phyloP scores from a whole-genome alignment of 768 basidiomycete species.

The Neoboletus brunneissimus region DNA sequence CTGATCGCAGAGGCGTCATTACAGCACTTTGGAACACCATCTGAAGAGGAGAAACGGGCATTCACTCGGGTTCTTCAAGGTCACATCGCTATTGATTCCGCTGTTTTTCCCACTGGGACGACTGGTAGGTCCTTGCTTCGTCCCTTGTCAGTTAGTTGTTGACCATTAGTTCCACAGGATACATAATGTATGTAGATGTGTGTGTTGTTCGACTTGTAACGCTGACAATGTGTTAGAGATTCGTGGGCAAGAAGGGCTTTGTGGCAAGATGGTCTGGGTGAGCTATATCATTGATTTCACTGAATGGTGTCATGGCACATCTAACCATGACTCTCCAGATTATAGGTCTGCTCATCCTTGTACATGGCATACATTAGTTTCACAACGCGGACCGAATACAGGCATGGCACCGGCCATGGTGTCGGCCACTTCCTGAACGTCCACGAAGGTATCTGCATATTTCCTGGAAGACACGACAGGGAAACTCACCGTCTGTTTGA shows the following conservation, averaged over 20 bases:
- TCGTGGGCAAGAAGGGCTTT: constrained; percentile 73
- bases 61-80: constrained; percentile 93
- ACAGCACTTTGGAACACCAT: constrained; percentile 87
- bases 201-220: background rate
- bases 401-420: constrained; percentile 93
- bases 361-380: background rate
- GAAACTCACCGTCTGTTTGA: constrained; percentile 5
- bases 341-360: constrained; percentile 44
- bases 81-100: constrained; percentile 85
- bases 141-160: background rate
- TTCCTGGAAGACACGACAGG: background rate
- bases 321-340: constrained; percentile 35
- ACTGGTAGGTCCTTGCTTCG: constrained; percentile 46
- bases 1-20: background rate
- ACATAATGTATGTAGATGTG: constrained; percentile 43
- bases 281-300: constrained; percentile 13
- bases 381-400: constrained; percentile 25
- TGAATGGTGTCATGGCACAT: background rate
- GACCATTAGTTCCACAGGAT: constrained; percentile 39
- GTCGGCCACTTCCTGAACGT: constrained; percentile 94
- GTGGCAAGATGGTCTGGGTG: constrained; percentile 87
- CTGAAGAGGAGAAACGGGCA: constrained; percentile 76
- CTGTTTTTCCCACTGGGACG: constrained; percentile 78
- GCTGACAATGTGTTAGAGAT: constrained; percentile 49
- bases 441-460: constrained; percentile 57